These are phyloP conservation scores for Staphylotrichum longicolle DNA, from an alignment of 495 filamentous ascomycete species.

Conservation along the genomic window DNA sequence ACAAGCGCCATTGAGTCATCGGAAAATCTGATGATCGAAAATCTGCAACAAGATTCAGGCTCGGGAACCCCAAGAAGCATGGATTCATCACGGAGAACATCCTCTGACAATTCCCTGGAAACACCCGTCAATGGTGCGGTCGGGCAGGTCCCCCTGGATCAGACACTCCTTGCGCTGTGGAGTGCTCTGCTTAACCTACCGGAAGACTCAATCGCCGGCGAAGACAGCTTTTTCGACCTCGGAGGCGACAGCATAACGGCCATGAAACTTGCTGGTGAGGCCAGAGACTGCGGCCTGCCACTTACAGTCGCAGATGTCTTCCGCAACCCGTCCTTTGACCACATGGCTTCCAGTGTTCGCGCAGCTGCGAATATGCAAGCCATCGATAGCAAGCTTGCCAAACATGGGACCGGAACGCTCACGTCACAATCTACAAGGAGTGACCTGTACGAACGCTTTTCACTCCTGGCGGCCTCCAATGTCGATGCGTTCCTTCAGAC, in stretches of 20 bases:
- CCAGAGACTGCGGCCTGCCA: slow-evolving; percentile 46
- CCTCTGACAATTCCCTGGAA: not conserved
- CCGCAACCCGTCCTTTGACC: slow-evolving; percentile 24
- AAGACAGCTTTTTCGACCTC: slow-evolving; percentile 58
- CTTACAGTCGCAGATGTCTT: slow-evolving; percentile 54
- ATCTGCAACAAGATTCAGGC: not conserved
- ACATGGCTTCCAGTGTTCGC: slow-evolving; percentile 15
- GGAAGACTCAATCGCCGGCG: slow-evolving; percentile 36
- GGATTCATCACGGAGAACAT: slow-evolving; percentile 4
- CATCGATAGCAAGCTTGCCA: slow-evolving; percentile 1
- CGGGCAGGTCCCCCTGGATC: not conserved
- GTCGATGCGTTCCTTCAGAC: slow-evolving; percentile 51
- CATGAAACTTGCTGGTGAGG: slow-evolving; percentile 58
- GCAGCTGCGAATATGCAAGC: not conserved
- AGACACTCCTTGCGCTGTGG: slow-evolving; percentile 35
- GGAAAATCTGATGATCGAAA: not conserved
- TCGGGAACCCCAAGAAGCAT: not conserved
- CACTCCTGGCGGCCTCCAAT: slow-evolving; percentile 45
- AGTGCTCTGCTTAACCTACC: slow-evolving; percentile 24
- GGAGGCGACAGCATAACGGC: slow-evolving; percentile 64
- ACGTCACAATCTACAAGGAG: slow-evolving; percentile 14
- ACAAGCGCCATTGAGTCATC: not conserved
- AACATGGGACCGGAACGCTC: not conserved
- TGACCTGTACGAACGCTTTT: slow-evolving; percentile 45
- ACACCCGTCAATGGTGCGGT: not conserved